Percentiles rank a stretch among this genome's conserved stretches.
Evolutionary conservation across 2,329 filamentous ascomycete species (phyloP).

Genomic region (Cladobotryum mycophilum): DNA sequence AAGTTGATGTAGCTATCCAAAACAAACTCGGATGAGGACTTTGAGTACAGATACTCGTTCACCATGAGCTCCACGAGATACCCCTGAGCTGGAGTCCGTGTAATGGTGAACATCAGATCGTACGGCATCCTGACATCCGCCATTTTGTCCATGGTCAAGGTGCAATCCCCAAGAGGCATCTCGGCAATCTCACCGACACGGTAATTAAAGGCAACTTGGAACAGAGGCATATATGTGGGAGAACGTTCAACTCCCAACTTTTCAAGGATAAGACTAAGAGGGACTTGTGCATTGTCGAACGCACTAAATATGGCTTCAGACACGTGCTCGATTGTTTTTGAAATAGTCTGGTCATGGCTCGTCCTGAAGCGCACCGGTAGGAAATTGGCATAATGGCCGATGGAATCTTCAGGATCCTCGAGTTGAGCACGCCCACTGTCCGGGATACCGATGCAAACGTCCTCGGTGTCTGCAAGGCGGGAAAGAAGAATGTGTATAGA

Average conservation of each 20-base stretch:
- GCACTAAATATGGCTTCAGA: slow-evolving; percentile 21
- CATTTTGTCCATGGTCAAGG: slow-evolving; percentile 13
- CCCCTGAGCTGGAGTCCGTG: too few relatives aligned
- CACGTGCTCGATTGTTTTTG: slow-evolving; percentile 13
- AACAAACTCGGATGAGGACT: too few relatives aligned
- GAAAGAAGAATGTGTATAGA: slow-evolving; percentile 29
- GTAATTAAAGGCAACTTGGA: slow-evolving; percentile 44
- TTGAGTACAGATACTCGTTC: too few relatives aligned
- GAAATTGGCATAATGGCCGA: slow-evolving; percentile 27
- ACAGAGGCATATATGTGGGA: slow-evolving; percentile 34
- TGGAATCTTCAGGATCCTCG: slow-evolving; percentile 3
- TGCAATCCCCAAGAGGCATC: slow-evolving; percentile 18
- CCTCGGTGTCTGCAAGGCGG: slow-evolving; percentile 21
- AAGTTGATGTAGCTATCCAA: too few relatives aligned
- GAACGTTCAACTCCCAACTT: slow-evolving; percentile 35
- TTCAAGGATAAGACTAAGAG: slow-evolving; percentile 39
- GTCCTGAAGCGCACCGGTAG: slow-evolving; percentile 34
- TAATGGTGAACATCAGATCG: too few relatives aligned
- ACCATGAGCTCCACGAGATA: too few relatives aligned
- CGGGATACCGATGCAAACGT: slow-evolving; percentile 40
- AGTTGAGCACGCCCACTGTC: slow-evolving; percentile 23
- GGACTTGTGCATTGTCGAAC: slow-evolving; percentile 34
- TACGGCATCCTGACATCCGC: slow-evolving; percentile 13
- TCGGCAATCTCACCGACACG: slow-evolving; percentile 25
- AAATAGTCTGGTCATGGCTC: slow-evolving; percentile 18